Conservation (phyloP, 306 rosid species). For the Quercus suber region DNA sequence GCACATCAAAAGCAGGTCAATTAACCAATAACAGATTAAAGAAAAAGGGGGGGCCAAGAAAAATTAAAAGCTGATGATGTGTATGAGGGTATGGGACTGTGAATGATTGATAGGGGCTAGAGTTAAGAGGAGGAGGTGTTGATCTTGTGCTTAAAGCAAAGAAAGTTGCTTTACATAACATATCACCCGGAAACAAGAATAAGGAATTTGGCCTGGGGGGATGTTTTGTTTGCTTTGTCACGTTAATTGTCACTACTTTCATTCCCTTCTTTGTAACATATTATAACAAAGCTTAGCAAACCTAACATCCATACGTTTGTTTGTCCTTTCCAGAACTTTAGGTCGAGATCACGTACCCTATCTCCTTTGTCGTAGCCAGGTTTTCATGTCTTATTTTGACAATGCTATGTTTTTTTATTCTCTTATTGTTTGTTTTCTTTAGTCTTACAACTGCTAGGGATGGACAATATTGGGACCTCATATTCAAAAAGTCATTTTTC, state of each 20-base stretch:
- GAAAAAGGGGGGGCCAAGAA: no score
- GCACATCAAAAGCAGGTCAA: no score
- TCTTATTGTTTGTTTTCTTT: not conserved
- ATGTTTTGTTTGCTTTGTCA: not conserved
- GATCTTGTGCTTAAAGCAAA: conserved; percentile 2
- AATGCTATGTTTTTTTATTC: not conserved
- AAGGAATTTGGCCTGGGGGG: not conserved
- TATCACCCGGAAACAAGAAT: not conserved
- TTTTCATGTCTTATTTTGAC: not conserved
- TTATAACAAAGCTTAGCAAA: not conserved
- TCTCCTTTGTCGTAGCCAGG: not conserved
- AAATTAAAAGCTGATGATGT: no score
- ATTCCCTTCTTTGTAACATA: not conserved
- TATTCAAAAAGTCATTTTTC: no score
- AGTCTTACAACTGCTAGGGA: not conserved
- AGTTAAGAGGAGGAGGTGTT: not conserved
- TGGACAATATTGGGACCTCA: no score
- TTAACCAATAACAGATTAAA: no score
- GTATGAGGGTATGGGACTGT: no score
- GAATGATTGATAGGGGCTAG: not conserved
- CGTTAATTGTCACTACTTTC: not conserved
- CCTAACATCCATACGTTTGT: not conserved
- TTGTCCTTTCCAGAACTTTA: not conserved
- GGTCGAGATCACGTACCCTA: not conserved
- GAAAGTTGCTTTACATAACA: not conserved